Evolutionary conservation across 306 rosid species (phyloP), one percentile per base, ranked within the genome.

Genomic region (Calophaca sinica): DNA sequence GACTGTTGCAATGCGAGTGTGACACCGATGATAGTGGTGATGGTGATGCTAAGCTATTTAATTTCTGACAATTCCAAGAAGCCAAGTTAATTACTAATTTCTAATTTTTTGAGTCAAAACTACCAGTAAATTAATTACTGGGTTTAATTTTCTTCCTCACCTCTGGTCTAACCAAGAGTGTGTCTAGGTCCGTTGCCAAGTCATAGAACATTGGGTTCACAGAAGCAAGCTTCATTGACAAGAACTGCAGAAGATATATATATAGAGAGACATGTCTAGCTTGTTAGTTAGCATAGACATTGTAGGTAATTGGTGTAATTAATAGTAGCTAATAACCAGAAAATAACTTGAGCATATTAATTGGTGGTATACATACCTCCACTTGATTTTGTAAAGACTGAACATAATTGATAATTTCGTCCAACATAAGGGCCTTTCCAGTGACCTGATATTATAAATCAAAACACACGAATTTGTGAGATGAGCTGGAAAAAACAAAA

Each of bases 321-420:
- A 59, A 31, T 60, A 58, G 15, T 60, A 48, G 50, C 41, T n/a
- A 26, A 9, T 36, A 9, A 41, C 2, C 6, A 81, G 4, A 11
- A 68, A n/a, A n/a, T 1, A 61, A 60, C 9, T 73, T 1, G 58
- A 7, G 14, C 3, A 13, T 33, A n/a, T 62, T 55, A 2, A 14
- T 35, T 68, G 13, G 12, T 53, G 0, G 4, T 3, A 6, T 20
- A 20, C 26, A 12, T 88, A 94, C 98, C 98, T 94, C 98, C 6
- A 94, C 97, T 91, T 90, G 98, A 83, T 87, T 87, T 74, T 94
- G 97, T 79, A 94, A 87, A 87, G 98, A 90, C 86, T 90, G 96
- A 74, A 94, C 97, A 87, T 94, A 94, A 66, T 94, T 94, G 87
- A 94, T 94, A 76, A 94, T 91, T 77, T 94, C 96, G 46, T 94